Base-by-base conservation (phyloP, 345 rosid genomes). In the Mallotus nudiflorus region DNA sequence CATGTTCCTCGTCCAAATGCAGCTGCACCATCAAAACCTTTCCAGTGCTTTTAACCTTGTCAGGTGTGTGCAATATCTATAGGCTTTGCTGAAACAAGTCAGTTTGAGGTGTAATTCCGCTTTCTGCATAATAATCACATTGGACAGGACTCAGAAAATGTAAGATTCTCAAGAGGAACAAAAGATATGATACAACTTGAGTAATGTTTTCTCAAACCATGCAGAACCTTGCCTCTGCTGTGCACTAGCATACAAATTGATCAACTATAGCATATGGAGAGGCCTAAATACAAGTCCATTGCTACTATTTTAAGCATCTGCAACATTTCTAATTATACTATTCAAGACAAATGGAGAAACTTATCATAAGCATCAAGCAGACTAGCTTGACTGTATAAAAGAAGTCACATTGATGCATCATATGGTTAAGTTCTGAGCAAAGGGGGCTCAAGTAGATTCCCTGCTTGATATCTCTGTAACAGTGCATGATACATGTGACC, bases 111-210 rank as follows among this genome's bases (percentile, higher is more conserved):
- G 68, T 6, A 28, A 42, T 31, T 67, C n/a, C 24, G 42, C 35
- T 40, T 67, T 40, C 71, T 67, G 71, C 46, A 40, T 27, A 31
- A 54, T 11, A 15, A 8, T n/a, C 42, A 29, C 22, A 65, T 48
- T 31, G 22, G 35, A 37, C 22, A 37, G 18, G 16, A 5, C 5
- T 33, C 18, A 35, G 6, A 16, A 1, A 55, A 9, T 16, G 40
- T 8, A 28, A 3, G 46, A 42, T 42, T 42, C 14, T 42, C 46
- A 42, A 9, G 14, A 42, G 46, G 46, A 42, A 42, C 4, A 42
- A 42, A 12, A 42, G 9, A 42, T 42, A 24, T 24, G 40, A 14
- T 0, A 12, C 27, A 50, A 25, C 51, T 53, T 42, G 8, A 25
- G 71, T 22, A 25, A 54, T 25, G 2, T 40, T 39, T 27, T 29